These are phyloP conservation scores for Gracilaria domingensis DNA, from an alignment of 23 red algal genomes.

Conservation along the genomic window DNA sequence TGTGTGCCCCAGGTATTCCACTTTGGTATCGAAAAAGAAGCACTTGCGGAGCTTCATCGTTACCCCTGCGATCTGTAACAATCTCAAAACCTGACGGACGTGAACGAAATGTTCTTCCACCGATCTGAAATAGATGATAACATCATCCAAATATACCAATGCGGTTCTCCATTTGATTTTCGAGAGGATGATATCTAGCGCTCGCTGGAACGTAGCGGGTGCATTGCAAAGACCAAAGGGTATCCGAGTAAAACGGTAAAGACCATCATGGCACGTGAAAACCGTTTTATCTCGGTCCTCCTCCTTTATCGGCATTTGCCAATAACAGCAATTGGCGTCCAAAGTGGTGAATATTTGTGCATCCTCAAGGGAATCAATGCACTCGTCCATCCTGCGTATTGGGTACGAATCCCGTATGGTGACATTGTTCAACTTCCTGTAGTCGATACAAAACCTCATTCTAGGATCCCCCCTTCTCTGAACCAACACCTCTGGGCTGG, in stretches of 20 bases:
- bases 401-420: slow-evolving; percentile 23
- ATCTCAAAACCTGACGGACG: background rate
- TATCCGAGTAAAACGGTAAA: background rate
- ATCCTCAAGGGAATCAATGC: slow-evolving; percentile 21
- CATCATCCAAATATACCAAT: slow-evolving; percentile 51
- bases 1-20: slow-evolving; percentile 38
- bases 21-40: background rate
- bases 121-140: slow-evolving; percentile 35
- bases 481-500: background rate
- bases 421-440: background rate
- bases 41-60: slow-evolving; percentile 46
- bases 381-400: slow-evolving; percentile 53
- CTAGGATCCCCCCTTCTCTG: background rate
- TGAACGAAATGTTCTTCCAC: slow-evolving; percentile 46
- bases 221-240: slow-evolving; percentile 43
- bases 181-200: slow-evolving; percentile 49
- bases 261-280: slow-evolving; percentile 32
- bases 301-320: slow-evolving; percentile 31
- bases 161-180: slow-evolving; percentile 18
- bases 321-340: slow-evolving; percentile 42
- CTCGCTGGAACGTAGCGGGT: slow-evolving; percentile 48
- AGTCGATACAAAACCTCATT: slow-evolving; percentile 37
- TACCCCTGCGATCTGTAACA: background rate
- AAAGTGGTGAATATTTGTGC: slow-evolving; percentile 35
- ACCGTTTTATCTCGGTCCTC: background rate